Conservation (phyloP, 2,329 filamentous ascomycete species). For the Verticillium tricorpus region DNA sequence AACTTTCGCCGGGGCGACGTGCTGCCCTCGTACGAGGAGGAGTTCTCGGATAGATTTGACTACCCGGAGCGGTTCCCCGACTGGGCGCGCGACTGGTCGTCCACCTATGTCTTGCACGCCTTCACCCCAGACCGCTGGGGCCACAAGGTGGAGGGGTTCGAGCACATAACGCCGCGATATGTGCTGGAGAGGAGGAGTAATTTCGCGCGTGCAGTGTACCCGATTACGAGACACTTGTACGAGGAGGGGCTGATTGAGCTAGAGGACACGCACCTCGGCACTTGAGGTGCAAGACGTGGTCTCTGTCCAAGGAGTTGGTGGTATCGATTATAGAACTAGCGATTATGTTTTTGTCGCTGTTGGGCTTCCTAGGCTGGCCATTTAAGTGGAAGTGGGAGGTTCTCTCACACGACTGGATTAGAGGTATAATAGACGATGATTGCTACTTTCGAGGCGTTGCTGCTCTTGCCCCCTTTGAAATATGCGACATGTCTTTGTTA, state of each 20-base stretch:
- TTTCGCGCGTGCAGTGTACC: conserved; percentile 17
- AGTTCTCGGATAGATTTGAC: not conserved
- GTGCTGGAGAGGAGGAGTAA: conserved; percentile 18
- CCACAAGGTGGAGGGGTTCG: conserved; percentile 1
- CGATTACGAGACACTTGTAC: conserved; percentile 15
- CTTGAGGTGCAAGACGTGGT: not conserved
- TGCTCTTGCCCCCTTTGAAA: too few species aligned
- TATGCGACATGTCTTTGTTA: too few species aligned
- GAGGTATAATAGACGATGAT: too few species aligned
- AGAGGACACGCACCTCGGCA: conserved; percentile 6
- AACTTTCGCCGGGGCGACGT: conserved; percentile 1
- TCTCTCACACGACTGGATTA: too few species aligned
- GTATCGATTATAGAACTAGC: too few species aligned
- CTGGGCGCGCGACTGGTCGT: conserved; percentile 15
- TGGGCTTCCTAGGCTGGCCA: too few species aligned
- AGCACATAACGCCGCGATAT: conserved; percentile 14
- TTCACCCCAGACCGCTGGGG: conserved; percentile 11
- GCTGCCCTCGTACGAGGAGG: conserved; percentile 1
- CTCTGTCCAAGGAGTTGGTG: too few species aligned
- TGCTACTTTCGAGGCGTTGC: too few species aligned
- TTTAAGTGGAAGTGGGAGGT: too few species aligned
- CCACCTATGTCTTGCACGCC: conserved; percentile 17
- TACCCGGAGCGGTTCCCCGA: not conserved
- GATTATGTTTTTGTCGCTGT: too few species aligned
- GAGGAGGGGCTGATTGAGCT: conserved; percentile 9